phyloP scores from a whole-genome alignment of 768 basidiomycete genomes.

The Trametes cinnabarina region DNA sequence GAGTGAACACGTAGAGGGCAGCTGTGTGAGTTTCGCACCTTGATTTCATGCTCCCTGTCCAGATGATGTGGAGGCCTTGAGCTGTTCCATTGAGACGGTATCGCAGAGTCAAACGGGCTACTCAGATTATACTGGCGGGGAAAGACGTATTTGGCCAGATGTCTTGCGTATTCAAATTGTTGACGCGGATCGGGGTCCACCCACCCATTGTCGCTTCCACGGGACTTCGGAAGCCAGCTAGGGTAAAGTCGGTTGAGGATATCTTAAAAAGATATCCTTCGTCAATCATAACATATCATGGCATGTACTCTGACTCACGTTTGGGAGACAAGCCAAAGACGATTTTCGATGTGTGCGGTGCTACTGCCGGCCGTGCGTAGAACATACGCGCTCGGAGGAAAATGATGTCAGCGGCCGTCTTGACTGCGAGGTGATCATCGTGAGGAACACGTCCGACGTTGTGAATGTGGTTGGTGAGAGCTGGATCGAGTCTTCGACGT shows the following conservation, averaged over 20 bases:
- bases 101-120: conserved; percentile 48
- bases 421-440: conserved; percentile 25
- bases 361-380: conserved; percentile 58
- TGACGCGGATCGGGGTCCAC: conserved; percentile 46
- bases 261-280: conserved; percentile 42
- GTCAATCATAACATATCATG: not conserved
- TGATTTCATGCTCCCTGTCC: conserved; percentile 69
- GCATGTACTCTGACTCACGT: conserved; percentile 45
- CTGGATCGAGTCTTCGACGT: conserved; percentile 23
- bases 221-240: conserved; percentile 38
- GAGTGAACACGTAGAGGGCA: not conserved
- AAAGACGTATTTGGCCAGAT: conserved; percentile 82
- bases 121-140: conserved; percentile 71
- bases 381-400: conserved; percentile 61
- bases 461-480: not conserved
- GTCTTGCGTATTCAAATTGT: conserved; percentile 52
- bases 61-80: conserved; percentile 42
- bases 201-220: conserved; percentile 29
- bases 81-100: conserved; percentile 9
- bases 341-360: conserved; percentile 49
- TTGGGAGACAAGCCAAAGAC: conserved; percentile 64
- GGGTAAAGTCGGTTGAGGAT: conserved; percentile 58
- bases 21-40: conserved; percentile 39
- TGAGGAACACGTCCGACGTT: not conserved
- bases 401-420: conserved; percentile 48